Conservation (phyloP, 768 basidiomycete species). For the Crassisporium funariophilum region DNA sequence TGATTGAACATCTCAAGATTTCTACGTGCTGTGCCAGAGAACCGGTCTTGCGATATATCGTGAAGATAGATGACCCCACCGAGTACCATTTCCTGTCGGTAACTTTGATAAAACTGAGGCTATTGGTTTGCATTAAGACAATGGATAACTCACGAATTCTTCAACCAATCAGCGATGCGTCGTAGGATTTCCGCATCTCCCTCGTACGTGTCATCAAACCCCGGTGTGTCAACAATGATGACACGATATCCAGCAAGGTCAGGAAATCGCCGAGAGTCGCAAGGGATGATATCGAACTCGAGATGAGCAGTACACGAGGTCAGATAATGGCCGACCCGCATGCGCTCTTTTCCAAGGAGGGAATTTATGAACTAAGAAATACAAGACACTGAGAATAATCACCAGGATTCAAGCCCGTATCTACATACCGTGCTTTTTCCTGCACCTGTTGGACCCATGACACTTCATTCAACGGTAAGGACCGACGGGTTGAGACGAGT, state of each 20-base stretch:
- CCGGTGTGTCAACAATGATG: slow-evolving; percentile 11
- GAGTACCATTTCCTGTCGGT: not conserved
- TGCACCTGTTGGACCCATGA: slow-evolving; percentile 11
- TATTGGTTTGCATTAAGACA: not conserved
- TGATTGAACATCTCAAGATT: slow-evolving; percentile 6
- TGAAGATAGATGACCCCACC: slow-evolving; percentile 10
- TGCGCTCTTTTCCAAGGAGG: not conserved
- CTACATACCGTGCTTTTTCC: slow-evolving; percentile 9
- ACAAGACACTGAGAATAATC: not conserved
- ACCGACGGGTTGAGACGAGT: not conserved
- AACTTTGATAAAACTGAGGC: not conserved
- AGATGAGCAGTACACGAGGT: slow-evolving; percentile 1
- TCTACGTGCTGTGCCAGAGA: slow-evolving; percentile 1
- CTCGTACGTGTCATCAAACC: slow-evolving; percentile 7
- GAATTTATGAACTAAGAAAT: slow-evolving; percentile 9
- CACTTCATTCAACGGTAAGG: not conserved
- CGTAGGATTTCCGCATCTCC: slow-evolving; percentile 3
- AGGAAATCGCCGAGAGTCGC: not conserved
- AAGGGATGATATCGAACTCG: not conserved
- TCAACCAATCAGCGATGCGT: slow-evolving; percentile 9
- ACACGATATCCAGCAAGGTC: not conserved
- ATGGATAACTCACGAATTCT: not conserved
- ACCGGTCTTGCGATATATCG: slow-evolving; percentile 3
- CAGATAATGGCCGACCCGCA: slow-evolving; percentile 6
- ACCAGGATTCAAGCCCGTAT: not conserved